A percentile compares a stretch with the other conserved stretches of the same genome.
These are phyloP conservation scores for Mycosarcoma mackinlayi DNA, from an alignment of 1,284 basidiomycete species.

Conservation along the genomic window DNA sequence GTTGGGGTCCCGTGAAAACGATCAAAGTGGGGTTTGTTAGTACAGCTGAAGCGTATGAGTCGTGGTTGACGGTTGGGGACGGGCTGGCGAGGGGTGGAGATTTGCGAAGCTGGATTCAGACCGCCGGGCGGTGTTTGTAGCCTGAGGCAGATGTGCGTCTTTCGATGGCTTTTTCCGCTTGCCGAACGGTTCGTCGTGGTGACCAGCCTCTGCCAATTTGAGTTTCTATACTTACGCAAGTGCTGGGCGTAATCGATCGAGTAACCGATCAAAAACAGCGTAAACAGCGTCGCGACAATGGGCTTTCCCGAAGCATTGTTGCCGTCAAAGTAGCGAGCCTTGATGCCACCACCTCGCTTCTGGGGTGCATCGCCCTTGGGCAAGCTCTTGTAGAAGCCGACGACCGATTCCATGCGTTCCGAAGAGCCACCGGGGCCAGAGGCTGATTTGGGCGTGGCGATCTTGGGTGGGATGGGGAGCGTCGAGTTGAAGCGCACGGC, in stretches of 20 bases:
- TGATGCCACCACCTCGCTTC: conserved; percentile 76
- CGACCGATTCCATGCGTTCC: conserved; percentile 82
- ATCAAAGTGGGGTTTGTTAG: too few species aligned
- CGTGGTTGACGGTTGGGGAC: too few species aligned
- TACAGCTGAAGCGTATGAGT: too few species aligned
- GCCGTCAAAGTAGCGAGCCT: conserved; percentile 82
- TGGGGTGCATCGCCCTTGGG: conserved; percentile 78
- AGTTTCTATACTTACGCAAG: conserved; percentile 59
- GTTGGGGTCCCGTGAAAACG: not conserved
- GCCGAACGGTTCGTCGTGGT: too few species aligned
- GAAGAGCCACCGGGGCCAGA: conserved; percentile 82
- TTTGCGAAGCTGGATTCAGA: too few species aligned
- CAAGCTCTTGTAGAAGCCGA: conserved; percentile 92
- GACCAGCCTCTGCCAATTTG: too few species aligned
- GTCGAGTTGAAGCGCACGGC: conserved; percentile 55
- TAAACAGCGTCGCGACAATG: conserved; percentile 78
- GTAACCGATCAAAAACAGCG: conserved; percentile 82
- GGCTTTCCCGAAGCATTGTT: conserved; percentile 84
- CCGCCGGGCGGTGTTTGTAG: too few species aligned
- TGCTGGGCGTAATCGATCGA: conserved; percentile 61
- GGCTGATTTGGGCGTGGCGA: conserved; percentile 87
- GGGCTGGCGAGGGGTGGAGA: too few species aligned
- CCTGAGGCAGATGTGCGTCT: too few species aligned
- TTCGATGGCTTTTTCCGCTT: too few species aligned
- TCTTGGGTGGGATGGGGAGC: conserved; percentile 87